These are phyloP conservation scores for Sugiyamaella mastotermitis DNA, from an alignment of 805 yeast species.

Conservation along the genomic window DNA sequence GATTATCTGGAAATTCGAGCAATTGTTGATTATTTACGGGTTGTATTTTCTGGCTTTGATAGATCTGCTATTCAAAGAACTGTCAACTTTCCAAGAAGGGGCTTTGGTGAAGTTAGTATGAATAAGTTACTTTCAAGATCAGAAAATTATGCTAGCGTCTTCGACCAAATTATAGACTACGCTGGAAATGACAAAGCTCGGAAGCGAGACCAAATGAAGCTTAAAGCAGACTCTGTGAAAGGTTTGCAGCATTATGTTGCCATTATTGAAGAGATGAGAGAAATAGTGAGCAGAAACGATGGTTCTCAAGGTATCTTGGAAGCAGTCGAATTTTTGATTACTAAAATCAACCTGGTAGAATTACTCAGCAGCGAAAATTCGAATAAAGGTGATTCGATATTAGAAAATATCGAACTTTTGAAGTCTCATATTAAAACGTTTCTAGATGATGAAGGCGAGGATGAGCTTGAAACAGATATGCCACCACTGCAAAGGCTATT, in stretches of 20 bases:
- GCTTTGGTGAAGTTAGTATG: conserved; percentile 56
- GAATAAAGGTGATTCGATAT: conserved; percentile 1
- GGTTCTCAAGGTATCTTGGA: conserved; percentile 8
- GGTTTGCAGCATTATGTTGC: conserved; percentile 4
- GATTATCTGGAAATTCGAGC: conserved; percentile 61
- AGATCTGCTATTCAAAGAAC: conserved; percentile 53
- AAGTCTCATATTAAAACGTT: neutral
- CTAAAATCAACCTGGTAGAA: conserved; percentile 2
- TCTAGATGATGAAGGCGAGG: conserved; percentile 2
- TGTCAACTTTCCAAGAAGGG: conserved; percentile 55
- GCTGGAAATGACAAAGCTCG: neutral
- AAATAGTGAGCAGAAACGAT: neutral
- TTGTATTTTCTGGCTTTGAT: conserved; percentile 54
- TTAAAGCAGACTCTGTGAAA: neutral
- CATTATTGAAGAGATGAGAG: conserved; percentile 7
- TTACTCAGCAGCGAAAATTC: conserved; percentile 2
- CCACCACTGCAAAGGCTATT: conserved; percentile 16
- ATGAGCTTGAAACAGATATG: conserved; percentile 5
- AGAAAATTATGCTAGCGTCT: conserved; percentile 1
- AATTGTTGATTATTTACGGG: conserved; percentile 59
- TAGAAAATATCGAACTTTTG: conserved; percentile 7
- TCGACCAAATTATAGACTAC: conserved; percentile 6
- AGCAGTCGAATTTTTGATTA: too few relatives aligned
- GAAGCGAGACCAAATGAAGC: neutral
- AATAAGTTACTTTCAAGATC: conserved; percentile 26